Conservation (phyloP, 768 basidiomycete genomes). For the Phlegmacium glaucopus region DNA sequence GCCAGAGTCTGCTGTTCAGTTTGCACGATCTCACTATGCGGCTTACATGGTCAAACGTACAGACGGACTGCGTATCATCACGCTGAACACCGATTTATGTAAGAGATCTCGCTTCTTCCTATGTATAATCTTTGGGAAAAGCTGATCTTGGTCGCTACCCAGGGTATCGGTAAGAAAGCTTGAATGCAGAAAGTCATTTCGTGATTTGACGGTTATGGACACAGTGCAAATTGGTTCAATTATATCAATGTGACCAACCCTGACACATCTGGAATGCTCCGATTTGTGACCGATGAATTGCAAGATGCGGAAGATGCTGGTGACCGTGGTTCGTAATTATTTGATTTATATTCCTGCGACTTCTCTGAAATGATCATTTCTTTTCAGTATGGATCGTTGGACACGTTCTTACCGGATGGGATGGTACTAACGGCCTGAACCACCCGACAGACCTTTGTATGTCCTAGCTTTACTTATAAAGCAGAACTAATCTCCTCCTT, state of each 20-base stretch:
- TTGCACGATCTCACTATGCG: slow-evolving; percentile 66
- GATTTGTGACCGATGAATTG: slow-evolving; percentile 74
- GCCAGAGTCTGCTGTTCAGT: slow-evolving; percentile 47
- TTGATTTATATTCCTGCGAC: slow-evolving; percentile 8
- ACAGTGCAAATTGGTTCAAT: slow-evolving; percentile 68
- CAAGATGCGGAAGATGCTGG: slow-evolving; percentile 77
- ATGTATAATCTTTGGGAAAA: background rate
- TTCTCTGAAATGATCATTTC: slow-evolving; percentile 36
- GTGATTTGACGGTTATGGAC: background rate
- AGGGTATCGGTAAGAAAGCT: slow-evolving; percentile 35
- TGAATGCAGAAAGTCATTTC: background rate
- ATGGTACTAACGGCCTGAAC: slow-evolving; percentile 59
- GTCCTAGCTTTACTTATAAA: slow-evolving; percentile 18
- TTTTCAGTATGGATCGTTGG: slow-evolving; percentile 44
- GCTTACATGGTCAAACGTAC: slow-evolving; percentile 66
- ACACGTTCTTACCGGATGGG: slow-evolving; percentile 58
- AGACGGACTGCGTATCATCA: slow-evolving; percentile 69
- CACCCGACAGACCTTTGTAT: slow-evolving; percentile 70
- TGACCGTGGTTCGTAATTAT: slow-evolving; percentile 52
- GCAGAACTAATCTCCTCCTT: slow-evolving; percentile 1
- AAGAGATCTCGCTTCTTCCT: slow-evolving; percentile 22
- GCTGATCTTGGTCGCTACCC: slow-evolving; percentile 2
- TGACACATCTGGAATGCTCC: slow-evolving; percentile 72
- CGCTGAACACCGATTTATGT: slow-evolving; percentile 78
- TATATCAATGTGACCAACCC: slow-evolving; percentile 71